Conservation (phyloP, 2,329 filamentous ascomycete genomes). For the Fusarium lateritium region DNA sequence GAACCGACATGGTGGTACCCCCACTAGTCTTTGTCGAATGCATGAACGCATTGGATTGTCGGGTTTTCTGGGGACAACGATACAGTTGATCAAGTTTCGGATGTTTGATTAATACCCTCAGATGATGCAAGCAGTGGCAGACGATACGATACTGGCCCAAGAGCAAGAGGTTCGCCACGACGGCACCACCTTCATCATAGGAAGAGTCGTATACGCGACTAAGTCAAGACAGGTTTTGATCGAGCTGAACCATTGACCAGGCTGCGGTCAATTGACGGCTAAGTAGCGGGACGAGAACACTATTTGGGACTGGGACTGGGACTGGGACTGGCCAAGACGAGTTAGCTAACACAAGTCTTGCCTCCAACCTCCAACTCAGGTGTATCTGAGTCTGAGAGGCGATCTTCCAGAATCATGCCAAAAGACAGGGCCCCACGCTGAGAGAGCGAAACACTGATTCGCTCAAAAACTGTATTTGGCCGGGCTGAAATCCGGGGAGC, state of each 20-base stretch:
- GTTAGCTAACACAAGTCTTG: constrained; percentile 19
- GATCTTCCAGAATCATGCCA: constrained; percentile 55
- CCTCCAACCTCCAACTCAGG: not conserved
- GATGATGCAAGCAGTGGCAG: constrained; percentile 14
- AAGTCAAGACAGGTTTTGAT: constrained; percentile 13
- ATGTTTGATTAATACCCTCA: constrained; percentile 6
- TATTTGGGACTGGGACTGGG: constrained; percentile 24
- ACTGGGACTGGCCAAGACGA: constrained; percentile 32
- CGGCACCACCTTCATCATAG: constrained; percentile 12
- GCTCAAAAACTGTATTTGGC: constrained; percentile 43
- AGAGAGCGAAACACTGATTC: constrained; percentile 35
- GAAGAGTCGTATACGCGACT: constrained; percentile 3
- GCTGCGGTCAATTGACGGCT: constrained; percentile 20
- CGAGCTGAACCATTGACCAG: constrained; percentile 26
- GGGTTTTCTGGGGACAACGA: constrained; percentile 33
- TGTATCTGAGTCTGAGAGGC: constrained; percentile 38
- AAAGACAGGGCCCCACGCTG: constrained; percentile 40
- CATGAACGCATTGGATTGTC: constrained; percentile 46
- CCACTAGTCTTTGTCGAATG: constrained; percentile 33
- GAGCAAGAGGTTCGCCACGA: constrained; percentile 13
- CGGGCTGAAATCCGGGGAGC: constrained; percentile 55
- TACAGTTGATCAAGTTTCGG: constrained; percentile 24
- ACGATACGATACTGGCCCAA: not conserved
- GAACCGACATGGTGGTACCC: constrained; percentile 28
- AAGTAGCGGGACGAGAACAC: constrained; percentile 31